These are phyloP conservation scores for Petrea volubilis DNA, from an alignment of 257 asterid species.

Conservation along the genomic window DNA sequence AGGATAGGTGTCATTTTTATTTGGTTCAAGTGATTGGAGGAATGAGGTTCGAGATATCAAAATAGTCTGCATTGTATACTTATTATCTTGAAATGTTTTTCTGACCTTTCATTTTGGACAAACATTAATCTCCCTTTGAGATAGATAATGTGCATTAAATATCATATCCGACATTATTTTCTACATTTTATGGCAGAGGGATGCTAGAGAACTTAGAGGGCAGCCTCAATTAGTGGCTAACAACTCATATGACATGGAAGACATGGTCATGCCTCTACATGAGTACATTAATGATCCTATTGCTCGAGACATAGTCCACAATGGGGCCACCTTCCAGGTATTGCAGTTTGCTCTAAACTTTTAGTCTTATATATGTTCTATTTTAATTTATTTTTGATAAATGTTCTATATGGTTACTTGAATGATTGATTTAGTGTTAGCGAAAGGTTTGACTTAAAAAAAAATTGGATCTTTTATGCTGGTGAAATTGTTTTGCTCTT, in stretches of 20 bases:
- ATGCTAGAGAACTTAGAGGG: conserved; percentile 61
- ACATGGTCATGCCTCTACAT: conserved; percentile 78
- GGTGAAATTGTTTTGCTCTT: not conserved
- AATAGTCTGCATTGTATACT: not conserved
- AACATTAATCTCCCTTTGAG: not conserved
- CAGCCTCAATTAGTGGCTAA: conserved; percentile 35
- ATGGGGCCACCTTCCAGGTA: conserved; percentile 99
- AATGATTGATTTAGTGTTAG: conserved; percentile 4
- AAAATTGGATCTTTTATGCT: conserved; percentile 1
- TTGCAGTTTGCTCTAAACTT: conserved; percentile 12
- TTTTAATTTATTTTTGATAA: too few species aligned
- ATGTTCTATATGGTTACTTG: not conserved
- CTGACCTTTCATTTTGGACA: conserved; percentile 9
- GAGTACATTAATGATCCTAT: conserved; percentile 78
- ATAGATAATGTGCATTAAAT: not conserved
- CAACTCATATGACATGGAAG: conserved; percentile 73
- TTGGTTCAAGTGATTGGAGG: not conserved
- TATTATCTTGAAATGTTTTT: conserved; percentile 1
- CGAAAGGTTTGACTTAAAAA: conserved; percentile 10
- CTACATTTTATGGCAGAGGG: conserved; percentile 63
- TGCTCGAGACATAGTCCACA: conserved; percentile 79
- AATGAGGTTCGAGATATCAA: conserved; percentile 6
- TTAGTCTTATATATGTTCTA: not conserved
- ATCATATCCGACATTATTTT: conserved; percentile 12
- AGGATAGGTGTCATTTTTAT: not conserved